Evolutionary conservation across 345 rosid species (phyloP).

Genomic region (Citrus mangshanensis): DNA sequence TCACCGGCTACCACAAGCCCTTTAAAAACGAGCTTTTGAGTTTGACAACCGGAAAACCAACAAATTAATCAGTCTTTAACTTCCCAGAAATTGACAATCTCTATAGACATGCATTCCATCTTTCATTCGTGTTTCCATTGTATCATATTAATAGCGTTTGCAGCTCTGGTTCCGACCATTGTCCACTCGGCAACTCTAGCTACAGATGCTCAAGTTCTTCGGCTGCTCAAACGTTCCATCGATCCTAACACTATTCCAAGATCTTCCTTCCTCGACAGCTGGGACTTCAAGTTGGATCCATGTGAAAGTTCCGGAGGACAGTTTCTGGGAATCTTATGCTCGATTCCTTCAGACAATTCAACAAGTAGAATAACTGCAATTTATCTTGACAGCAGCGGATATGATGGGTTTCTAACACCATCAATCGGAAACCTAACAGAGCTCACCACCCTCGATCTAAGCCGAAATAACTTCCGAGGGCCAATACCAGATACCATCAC

Average conservation of each 20-base stretch:
- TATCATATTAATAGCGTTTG: neutral
- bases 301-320: constrained; percentile 35
- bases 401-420: constrained; percentile 54
- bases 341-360: constrained; percentile 37
- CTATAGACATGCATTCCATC: neutral
- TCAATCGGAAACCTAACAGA: constrained; percentile 48
- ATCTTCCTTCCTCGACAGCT: constrained; percentile 43
- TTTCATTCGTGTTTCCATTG: neutral
- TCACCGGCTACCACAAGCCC: neutral
- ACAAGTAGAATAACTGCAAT: constrained; percentile 37
- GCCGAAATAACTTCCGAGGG: constrained; percentile 51
- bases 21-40: neutral
- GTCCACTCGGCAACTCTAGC: constrained; percentile 19
- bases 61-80: neutral
- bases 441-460: constrained; percentile 41
- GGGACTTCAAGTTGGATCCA: constrained; percentile 59
- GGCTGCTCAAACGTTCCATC: constrained; percentile 29
- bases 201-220: constrained; percentile 41
- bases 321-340: constrained; percentile 53
- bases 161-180: neutral
- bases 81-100: neutral
- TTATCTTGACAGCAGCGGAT: constrained; percentile 48
- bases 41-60: neutral
- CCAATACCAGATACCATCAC: constrained; percentile 46
- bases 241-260: constrained; percentile 47